Base-by-base conservation (phyloP, 2,329 filamentous ascomycete species). In the Fusarium algeriense region DNA sequence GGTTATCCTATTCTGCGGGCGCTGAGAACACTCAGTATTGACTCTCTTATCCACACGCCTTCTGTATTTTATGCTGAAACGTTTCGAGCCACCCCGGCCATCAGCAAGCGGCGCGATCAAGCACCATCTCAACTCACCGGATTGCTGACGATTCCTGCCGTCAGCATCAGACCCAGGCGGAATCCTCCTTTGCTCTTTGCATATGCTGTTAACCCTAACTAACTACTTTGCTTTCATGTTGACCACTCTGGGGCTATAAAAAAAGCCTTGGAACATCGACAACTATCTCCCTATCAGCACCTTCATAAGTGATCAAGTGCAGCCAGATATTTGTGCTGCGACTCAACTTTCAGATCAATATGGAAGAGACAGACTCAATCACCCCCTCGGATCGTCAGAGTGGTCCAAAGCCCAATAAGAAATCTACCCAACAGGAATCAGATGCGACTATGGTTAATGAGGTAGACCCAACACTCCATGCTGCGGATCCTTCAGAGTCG, bases 361-460 rank as follows among this genome's bases (percentile, higher is more conserved):
- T 77, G 75, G 75, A 70, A 37, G 57, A 66, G 6, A 63, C 64
- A 15, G 67, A 71, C 37, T 57, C 71, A 8, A 56, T 62, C 17
- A 52, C 67, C 45, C 64, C 72, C 13, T 60, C 67, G 19, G 76
- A 76, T 40, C 63, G 64, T 40, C 75, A 66, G 48, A 65, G 62
- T 26, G 62, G 71, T 34, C 40, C 59, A 38, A 66, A 71, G 13
- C 23, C 62, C 14, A 60, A 67, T 37, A 64, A 67, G 30, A 73
- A 76, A 28, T 55, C 72, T 43, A 32, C 44, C 40, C 66, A 61
- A 45, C 70, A 73, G 26, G 69, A 70, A 49, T 56, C 63, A 34
- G 66, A 56, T 46, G 26, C 52, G 32, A 58, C 64, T 52, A 65
- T 49, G 48, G 61, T 64, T 52, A 56, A 64, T 19, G 60, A 71